Evolutionary conservation across 164 flowering plant species (phyloP), one percentile per base, ranked within the genome.

Genomic region (Chimonanthus salicifolius): DNA sequence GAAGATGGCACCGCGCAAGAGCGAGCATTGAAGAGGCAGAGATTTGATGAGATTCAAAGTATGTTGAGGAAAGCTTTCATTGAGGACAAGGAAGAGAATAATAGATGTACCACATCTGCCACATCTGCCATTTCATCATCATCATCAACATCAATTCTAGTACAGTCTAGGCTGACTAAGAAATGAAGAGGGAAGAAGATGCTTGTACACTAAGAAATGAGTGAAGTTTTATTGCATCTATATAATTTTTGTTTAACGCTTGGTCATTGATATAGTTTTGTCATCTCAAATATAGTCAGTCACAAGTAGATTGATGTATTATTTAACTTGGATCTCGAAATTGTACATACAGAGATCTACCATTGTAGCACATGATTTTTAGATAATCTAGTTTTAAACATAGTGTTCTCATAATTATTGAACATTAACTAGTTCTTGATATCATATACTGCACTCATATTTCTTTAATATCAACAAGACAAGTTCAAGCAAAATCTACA

Each of bases 1-100:
- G 84, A 82, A 65, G 9, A 6, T 21, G 89, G 79, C 15, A 70
- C 84, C 43, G 48, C 79, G 9, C 90, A 88, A 15, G 94, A 88
- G 43, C 85, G 83, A 50, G 68, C 21, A 5, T n/a, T 71, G 63
- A 91, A 91, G 79, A 88, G 51, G 76, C 83, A 21, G 81, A 84
- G 90, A 78, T 86, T 82, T 78, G 68, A 76, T 78, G 92, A 93
- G 81, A 83, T 93, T 65, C 91, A 89, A 79, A 91, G 84, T n/a
- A 76, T 75, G 49, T 68, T 93, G 13, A 67, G 49, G 47, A 84
- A 86, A 71, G 97, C 97, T 13, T 93, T 87, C 76, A 67, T 60
- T n/a, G 89, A 88, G 71, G 97, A 93, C 78, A 87, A 86, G 79
- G 85, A 84, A 66, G 94, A 88, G 69, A 70, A 66, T 11, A 79